These are phyloP conservation scores for Fennellomyces sp. DNA, from an alignment of 371 early-diverging fungal genomes.

Conservation along the genomic window DNA sequence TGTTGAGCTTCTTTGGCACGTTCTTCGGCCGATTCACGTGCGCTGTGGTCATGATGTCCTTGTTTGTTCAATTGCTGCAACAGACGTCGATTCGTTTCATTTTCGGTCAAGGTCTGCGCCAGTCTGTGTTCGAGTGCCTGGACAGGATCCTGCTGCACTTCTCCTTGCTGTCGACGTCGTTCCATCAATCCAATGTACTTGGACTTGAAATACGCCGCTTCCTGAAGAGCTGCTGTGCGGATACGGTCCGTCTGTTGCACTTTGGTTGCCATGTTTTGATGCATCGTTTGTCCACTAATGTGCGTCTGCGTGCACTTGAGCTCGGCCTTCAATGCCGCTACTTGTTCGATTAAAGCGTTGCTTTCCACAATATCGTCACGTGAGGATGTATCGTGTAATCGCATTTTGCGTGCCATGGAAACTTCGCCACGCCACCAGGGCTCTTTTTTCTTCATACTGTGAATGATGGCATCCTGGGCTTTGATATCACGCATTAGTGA, in stretches of 20 bases:
- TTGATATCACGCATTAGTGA: slow-evolving; percentile 38
- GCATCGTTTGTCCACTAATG: slow-evolving; percentile 45
- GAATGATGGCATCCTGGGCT: slow-evolving; percentile 38
- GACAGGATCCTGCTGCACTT: slow-evolving; percentile 28
- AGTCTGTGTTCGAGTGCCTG: slow-evolving; percentile 52
- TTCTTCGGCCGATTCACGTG: slow-evolving; percentile 47
- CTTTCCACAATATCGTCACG: slow-evolving; percentile 35
- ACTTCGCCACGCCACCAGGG: slow-evolving; percentile 58
- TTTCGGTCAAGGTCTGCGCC: slow-evolving; percentile 42
- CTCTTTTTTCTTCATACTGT: slow-evolving; percentile 51
- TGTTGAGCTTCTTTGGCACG: slow-evolving; percentile 47
- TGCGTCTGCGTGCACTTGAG: slow-evolving; percentile 36
- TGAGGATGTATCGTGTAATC: slow-evolving; percentile 11
- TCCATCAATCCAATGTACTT: slow-evolving; percentile 34
- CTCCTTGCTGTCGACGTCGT: slow-evolving; percentile 19
- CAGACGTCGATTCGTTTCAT: slow-evolving; percentile 38
- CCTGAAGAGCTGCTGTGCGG: slow-evolving; percentile 58
- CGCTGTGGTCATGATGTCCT: slow-evolving; percentile 47
- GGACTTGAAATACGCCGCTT: slow-evolving; percentile 61
- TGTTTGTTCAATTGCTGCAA: slow-evolving; percentile 41
- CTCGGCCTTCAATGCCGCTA: slow-evolving; percentile 46
- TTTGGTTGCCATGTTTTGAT: slow-evolving; percentile 45
- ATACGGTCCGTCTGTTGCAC: slow-evolving; percentile 52
- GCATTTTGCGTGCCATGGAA: slow-evolving; percentile 38
- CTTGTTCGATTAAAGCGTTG: slow-evolving; percentile 45